Conservation (phyloP, 306 rosid species). For the Malus sylvestris region DNA sequence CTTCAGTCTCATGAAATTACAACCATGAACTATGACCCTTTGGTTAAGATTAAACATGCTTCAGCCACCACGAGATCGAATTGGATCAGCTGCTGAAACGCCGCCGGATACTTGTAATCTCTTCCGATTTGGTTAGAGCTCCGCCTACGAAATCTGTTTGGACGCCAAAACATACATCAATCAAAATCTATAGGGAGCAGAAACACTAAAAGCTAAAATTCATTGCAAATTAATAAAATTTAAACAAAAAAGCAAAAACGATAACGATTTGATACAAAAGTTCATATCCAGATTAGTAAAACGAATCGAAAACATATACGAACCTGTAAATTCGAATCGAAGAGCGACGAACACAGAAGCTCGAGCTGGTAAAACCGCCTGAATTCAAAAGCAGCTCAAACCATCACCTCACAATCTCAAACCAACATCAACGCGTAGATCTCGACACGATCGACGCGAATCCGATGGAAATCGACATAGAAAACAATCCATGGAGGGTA, state of each 20-base stretch:
- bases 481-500: not conserved
- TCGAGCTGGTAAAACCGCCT: not conserved
- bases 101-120: not conserved
- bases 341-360: not conserved
- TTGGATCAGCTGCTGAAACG: not conserved
- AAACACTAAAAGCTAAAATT: not conserved
- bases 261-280: not conserved
- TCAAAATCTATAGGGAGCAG: not conserved
- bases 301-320: not conserved
- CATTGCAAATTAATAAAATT: not conserved
- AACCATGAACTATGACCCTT: not conserved
- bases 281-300: not conserved
- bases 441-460: constrained; percentile 13
- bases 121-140: not conserved
- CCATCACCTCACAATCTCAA: not conserved
- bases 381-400: not conserved
- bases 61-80: not conserved
- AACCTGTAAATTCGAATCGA: not conserved
- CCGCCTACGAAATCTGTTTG: not conserved
- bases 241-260: not conserved
- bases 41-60: not conserved
- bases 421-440: not conserved
- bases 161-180: not conserved
- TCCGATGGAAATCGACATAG: accelerated
- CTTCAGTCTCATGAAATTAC: not conserved